Conservation (phyloP, 352 stramenopile genomes). For the Elongisporangium prolatum region DNA sequence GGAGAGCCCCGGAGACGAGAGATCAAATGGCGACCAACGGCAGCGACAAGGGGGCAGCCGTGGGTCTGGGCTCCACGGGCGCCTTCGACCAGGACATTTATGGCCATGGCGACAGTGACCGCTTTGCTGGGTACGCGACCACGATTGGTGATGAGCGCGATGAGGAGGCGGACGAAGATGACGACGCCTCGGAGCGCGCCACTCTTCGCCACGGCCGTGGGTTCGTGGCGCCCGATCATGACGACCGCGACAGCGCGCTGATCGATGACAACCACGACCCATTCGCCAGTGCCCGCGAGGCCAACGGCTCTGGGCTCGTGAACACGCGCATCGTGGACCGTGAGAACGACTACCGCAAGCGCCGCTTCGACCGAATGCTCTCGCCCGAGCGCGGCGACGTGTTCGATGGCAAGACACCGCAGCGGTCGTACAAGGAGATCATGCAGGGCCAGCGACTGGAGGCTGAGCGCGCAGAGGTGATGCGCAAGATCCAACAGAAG, state of each 20-base stretch:
- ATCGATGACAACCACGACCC: conserved; percentile 88
- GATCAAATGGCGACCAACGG: conserved; percentile 7
- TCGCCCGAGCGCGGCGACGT: conserved; percentile 89
- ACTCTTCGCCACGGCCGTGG: conserved; percentile 18
- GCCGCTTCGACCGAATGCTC: conserved; percentile 86
- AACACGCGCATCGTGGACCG: conserved; percentile 94
- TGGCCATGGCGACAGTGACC: conserved; percentile 28
- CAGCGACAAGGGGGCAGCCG: conserved; percentile 27
- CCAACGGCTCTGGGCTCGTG: conserved; percentile 88
- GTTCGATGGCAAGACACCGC: conserved; percentile 82
- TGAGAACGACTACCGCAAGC: conserved; percentile 90
- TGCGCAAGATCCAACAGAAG: conserved; percentile 87
- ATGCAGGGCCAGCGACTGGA: conserved; percentile 90
- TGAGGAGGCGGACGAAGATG: conserved; percentile 23
- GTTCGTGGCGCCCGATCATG: neutral
- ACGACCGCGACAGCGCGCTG: conserved; percentile 34
- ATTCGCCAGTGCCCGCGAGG: conserved; percentile 77
- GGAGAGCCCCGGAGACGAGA: neutral
- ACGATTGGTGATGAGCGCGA: conserved; percentile 62
- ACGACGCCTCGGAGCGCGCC: conserved; percentile 26
- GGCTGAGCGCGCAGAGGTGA: conserved; percentile 80
- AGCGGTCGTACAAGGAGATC: conserved; percentile 83
- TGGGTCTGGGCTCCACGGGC: conserved; percentile 53
- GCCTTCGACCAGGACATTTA: conserved; percentile 82
- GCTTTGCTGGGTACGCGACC: conserved; percentile 52